These are phyloP conservation scores for Hypoxylon perforatum DNA, from an alignment of 495 filamentous ascomycete species.

Conservation along the genomic window DNA sequence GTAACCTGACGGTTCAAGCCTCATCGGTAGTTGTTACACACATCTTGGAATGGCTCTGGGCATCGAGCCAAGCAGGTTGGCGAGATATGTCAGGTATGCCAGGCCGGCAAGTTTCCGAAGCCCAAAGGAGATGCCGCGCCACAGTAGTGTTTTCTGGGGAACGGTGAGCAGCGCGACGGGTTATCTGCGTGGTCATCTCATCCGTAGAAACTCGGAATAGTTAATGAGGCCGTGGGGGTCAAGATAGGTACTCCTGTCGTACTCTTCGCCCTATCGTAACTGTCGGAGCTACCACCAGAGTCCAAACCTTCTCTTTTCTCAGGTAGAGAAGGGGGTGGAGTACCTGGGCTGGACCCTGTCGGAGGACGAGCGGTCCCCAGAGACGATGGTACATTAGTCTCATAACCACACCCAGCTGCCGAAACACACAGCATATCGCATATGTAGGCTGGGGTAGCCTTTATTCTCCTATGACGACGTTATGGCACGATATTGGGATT, in stretches of 20 bases:
- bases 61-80: constrained; percentile 12
- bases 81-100: too few relatives aligned
- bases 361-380: constrained; percentile 14
- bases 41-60: constrained; percentile 14
- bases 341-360: constrained; percentile 13
- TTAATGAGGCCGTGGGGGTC: constrained; percentile 39
- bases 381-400: constrained; percentile 29
- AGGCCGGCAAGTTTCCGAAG: constrained; percentile 28
- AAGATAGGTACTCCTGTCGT: constrained; percentile 21
- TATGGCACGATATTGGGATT: constrained; percentile 39
- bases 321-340: constrained; percentile 18
- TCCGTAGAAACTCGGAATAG: constrained; percentile 11
- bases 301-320: neutral
- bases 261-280: constrained; percentile 9
- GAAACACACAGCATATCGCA: constrained; percentile 13
- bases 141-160: constrained; percentile 29
- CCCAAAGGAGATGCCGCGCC: constrained; percentile 20
- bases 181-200: neutral
- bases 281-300: neutral
- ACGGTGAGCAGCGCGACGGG: constrained; percentile 13
- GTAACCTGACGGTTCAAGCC: constrained; percentile 21
- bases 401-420: constrained; percentile 29
- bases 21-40: constrained; percentile 29
- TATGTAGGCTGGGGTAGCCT: constrained; percentile 29
- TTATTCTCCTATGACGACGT: constrained; percentile 42